phyloP scores from a whole-genome alignment of 1,284 basidiomycete genomes.

The Sporisorium graminicola region DNA sequence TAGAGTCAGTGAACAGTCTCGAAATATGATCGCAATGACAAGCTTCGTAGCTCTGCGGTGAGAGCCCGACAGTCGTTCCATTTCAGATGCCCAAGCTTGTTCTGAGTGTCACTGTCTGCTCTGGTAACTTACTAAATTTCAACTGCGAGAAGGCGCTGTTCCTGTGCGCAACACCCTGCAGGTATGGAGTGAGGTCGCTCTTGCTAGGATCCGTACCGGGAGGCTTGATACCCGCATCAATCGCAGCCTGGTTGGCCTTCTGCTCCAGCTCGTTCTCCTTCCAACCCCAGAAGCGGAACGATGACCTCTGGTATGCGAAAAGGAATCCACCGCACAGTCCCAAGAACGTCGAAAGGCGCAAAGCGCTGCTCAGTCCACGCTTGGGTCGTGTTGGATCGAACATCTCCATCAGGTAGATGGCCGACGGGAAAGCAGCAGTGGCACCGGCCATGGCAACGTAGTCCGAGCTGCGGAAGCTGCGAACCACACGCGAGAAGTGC shows the following conservation, averaged over 20 bases:
- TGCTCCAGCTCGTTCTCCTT: slow-evolving; percentile 79
- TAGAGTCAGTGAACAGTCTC: not conserved
- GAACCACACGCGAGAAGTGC: slow-evolving; percentile 85
- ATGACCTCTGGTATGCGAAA: slow-evolving; percentile 84
- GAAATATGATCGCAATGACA: not conserved
- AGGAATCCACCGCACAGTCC: slow-evolving; percentile 89
- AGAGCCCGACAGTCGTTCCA: not conserved
- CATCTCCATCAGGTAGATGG: slow-evolving; percentile 74
- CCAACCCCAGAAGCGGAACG: slow-evolving; percentile 98
- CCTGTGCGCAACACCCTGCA: slow-evolving; percentile 87
- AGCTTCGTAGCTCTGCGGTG: not conserved
- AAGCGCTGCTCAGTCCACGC: slow-evolving; percentile 49
- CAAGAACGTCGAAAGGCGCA: slow-evolving; percentile 64
- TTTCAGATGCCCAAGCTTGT: not conserved
- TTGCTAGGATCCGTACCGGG: slow-evolving; percentile 69
- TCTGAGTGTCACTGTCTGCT: not conserved
- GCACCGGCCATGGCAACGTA: slow-evolving; percentile 85
- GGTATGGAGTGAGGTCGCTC: slow-evolving; percentile 84
- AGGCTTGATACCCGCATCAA: slow-evolving; percentile 48
- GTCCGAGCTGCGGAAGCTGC: slow-evolving; percentile 90
- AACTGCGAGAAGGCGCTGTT: slow-evolving; percentile 90
- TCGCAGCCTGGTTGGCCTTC: slow-evolving; percentile 44
- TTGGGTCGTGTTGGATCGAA: slow-evolving; percentile 64
- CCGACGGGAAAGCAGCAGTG: slow-evolving; percentile 82
- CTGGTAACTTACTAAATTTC: slow-evolving; percentile 63